These are phyloP conservation scores for Cadophora malorum DNA, from an alignment of 2,329 filamentous ascomycete genomes.

Conservation along the genomic window DNA sequence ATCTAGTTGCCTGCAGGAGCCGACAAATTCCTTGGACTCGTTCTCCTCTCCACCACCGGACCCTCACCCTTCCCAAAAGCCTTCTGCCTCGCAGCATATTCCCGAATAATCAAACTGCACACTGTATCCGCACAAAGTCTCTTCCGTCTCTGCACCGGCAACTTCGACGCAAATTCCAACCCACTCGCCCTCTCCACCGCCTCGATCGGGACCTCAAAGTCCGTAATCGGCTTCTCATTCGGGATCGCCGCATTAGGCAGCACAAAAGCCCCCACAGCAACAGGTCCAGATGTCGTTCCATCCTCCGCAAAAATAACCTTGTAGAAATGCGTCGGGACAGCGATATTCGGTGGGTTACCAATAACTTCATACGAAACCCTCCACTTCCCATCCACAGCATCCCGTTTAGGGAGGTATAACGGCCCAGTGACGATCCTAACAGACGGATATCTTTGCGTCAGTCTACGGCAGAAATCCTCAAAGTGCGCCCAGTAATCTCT, in stretches of 20 bases:
- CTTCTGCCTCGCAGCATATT: constrained; percentile 72
- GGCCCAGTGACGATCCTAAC: constrained; percentile 94
- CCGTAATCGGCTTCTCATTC: constrained; percentile 83
- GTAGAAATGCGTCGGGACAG: constrained; percentile 98
- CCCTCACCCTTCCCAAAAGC: constrained; percentile 50
- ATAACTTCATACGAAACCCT: constrained; percentile 96
- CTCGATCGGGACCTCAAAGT: constrained; percentile 96
- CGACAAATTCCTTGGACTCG: constrained; percentile 41
- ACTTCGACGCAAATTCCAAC: constrained; percentile 84
- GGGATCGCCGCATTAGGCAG: constrained; percentile 89
- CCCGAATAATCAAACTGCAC: constrained; percentile 82
- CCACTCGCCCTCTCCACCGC: constrained; percentile 91
- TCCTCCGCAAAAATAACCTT: constrained; percentile 98
- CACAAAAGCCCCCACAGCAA: constrained; percentile 92
- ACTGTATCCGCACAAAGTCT: constrained; percentile 85
- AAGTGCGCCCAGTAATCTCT: constrained; percentile 99
- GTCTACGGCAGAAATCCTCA: constrained; percentile 90
- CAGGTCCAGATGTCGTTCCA: constrained; percentile 70
- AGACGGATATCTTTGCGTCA: constrained; percentile 81
- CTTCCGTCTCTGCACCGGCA: constrained; percentile 76
- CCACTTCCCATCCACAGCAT: constrained; percentile 89
- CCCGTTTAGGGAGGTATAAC: constrained; percentile 86
- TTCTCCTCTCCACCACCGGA: constrained; percentile 36
- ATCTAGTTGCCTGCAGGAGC: background rate
- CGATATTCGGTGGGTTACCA: constrained; percentile 88